Evolutionary conservation across 306 rosid species (phyloP), one percentile per base, ranked within the genome.

Genomic region (Dryas drummondii): DNA sequence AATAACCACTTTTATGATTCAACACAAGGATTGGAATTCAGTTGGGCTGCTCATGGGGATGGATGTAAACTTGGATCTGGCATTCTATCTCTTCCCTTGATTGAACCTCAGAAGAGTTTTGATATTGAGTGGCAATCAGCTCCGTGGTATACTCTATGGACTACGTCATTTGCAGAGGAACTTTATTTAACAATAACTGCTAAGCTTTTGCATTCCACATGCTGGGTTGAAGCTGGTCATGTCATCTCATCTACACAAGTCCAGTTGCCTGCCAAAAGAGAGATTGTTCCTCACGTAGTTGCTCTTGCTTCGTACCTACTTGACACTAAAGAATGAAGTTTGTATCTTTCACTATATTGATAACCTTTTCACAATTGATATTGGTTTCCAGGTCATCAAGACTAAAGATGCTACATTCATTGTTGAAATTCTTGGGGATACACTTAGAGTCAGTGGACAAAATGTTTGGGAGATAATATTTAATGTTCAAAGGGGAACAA

Each of bases 141-240:
- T 79, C 97, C 93, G 9, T 94, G 97, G 97, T 77, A 83, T 84
- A 67, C 86, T 74, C 60, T 87, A 17, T 90, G 91, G 94, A 62
- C 69, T 79, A 83, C 93, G 61, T 88, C 96, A 44, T 48, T 54
- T 45, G 82, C 86, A 27, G 89, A 82, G 67, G 98, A 94, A 75
- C 48, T 86, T 52, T 91, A 91, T 68, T 68, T 91, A 53, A 84
- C 82, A 8, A 82, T 91, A 61, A 81, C 82, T 12, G 86, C 84
- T 49, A 91, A 90, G 86, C 96, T 91, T 74, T 83, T 86, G 88
- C 61, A 57, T 67, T 75, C 97, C 15, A 88, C 90, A 2, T 82
- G 82, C 69, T 91, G 97, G 97, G 97, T 84, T 72, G 88, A 87
- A 77, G 94, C 96, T 61, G 97, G 97, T 74, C 98, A 94, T 75